Evolutionary conservation across 805 yeast species (phyloP).

Genomic region (Cyberlindnera mycetangii): DNA sequence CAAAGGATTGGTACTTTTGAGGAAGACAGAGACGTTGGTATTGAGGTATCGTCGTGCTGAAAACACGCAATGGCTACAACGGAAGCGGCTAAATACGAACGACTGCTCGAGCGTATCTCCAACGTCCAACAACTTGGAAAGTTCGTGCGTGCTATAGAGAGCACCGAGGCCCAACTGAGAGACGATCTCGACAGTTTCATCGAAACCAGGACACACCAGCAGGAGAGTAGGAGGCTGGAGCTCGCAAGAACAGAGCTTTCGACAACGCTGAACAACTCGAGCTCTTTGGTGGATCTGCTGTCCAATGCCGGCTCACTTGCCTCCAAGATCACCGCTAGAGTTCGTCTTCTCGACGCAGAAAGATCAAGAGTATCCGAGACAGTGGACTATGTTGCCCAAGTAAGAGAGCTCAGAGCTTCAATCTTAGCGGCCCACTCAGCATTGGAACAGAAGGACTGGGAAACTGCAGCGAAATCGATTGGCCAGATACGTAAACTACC

Average conservation of each 20-base stretch:
- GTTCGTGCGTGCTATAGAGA: constrained; percentile 26
- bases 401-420: constrained; percentile 62
- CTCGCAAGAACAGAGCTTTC: constrained; percentile 62
- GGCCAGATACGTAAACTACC: constrained; percentile 53
- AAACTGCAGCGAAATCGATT: constrained; percentile 72
- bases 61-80: neutral
- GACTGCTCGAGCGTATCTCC: constrained; percentile 23
- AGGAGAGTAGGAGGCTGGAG: constrained; percentile 46
- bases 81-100: constrained; percentile 19
- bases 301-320: constrained; percentile 65
- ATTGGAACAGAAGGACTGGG: constrained; percentile 67
- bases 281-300: constrained; percentile 50
- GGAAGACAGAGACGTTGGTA: too few species aligned
- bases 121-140: constrained; percentile 25
- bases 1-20: too few species aligned
- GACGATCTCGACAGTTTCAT: constrained; percentile 26
- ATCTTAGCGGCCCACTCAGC: constrained; percentile 67
- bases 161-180: constrained; percentile 22
- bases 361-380: constrained; percentile 61
- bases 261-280: constrained; percentile 54
- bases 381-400: constrained; percentile 59
- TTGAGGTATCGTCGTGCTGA: too few species aligned
- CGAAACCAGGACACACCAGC: constrained; percentile 25
- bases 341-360: constrained; percentile 68
- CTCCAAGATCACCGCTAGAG: constrained; percentile 61